These are phyloP conservation scores for Cladosporium phlei DNA, from an alignment of 2,329 filamentous ascomycete species.

Conservation along the genomic window DNA sequence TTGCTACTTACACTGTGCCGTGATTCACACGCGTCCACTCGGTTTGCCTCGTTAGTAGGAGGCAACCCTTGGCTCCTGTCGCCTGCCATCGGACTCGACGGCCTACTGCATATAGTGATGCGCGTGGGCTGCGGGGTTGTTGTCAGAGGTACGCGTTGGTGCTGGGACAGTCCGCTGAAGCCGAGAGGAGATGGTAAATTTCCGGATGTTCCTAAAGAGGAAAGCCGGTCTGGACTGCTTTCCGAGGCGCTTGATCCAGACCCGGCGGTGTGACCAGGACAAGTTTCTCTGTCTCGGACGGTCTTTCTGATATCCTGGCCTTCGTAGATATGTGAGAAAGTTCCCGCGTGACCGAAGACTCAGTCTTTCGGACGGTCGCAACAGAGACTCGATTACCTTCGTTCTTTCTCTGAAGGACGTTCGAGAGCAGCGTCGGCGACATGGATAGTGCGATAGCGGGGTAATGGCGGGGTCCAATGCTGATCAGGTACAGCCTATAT, in stretches of 20 bases:
- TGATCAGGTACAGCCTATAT: too few species aligned
- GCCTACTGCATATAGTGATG: conserved; percentile 14
- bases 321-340: too few species aligned
- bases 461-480: conserved; percentile 2
- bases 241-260: not conserved
- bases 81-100: conserved; percentile 3
- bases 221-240: not conserved
- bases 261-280: too few species aligned
- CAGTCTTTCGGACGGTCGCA: too few species aligned
- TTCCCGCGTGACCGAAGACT: too few species aligned
- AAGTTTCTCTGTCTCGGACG: too few species aligned
- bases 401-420: too few species aligned
- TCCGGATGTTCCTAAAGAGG: not conserved
- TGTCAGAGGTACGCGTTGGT: not conserved
- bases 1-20: not conserved
- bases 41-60: conserved; percentile 6
- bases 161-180: not conserved
- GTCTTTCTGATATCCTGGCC: too few species aligned
- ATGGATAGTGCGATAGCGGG: conserved; percentile 4
- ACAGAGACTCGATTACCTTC: too few species aligned
- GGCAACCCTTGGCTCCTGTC: conserved; percentile 4
- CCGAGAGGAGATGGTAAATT: not conserved
- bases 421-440: not conserved
- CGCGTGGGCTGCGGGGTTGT: conserved; percentile 11
- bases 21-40: not conserved